Conservation (phyloP, 2,329 filamentous ascomycete genomes). For the Coniosporium tulheliwenetii region DNA sequence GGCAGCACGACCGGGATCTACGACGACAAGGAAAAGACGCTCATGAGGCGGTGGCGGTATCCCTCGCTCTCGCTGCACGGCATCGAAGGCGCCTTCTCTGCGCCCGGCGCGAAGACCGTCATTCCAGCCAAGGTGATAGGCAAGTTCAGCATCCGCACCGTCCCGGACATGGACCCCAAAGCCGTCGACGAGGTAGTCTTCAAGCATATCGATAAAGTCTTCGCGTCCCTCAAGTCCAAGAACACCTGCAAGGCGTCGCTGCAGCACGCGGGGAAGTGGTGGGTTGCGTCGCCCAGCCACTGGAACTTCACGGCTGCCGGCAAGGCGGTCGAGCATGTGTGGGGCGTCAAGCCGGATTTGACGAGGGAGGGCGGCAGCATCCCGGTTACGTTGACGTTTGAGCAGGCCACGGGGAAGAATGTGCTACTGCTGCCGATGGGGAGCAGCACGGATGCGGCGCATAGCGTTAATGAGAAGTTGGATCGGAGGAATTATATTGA, state of each 20-base stretch:
- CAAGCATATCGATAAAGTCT: conserved; percentile 69
- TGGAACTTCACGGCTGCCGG: conserved; percentile 95
- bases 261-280: conserved; percentile 94
- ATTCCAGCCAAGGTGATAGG: conserved; percentile 95
- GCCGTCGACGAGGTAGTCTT: conserved; percentile 75
- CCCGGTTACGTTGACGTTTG: conserved; percentile 90
- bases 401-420: conserved; percentile 96
- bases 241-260: conserved; percentile 72
- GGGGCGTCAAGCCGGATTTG: conserved; percentile 83
- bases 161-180: conserved; percentile 91
- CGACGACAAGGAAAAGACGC: conserved; percentile 74
- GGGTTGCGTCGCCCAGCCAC: conserved; percentile 93
- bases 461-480: conserved; percentile 97
- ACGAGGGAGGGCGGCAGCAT: conserved; percentile 96
- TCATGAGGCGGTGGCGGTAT: conserved; percentile 94
- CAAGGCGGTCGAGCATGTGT: conserved; percentile 94
- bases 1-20: conserved; percentile 80
- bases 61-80: conserved; percentile 91
- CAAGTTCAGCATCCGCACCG: conserved; percentile 96
- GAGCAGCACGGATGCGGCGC: conserved; percentile 87
- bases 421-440: conserved; percentile 93
- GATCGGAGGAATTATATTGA: conserved; percentile 97
- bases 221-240: conserved; percentile 79
- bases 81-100: conserved; percentile 85
- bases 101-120: conserved; percentile 90